A percentile compares a stretch with the other conserved stretches of the same genome.
Conservation (phyloP, 192 early-diverging fungal species). For the Podila minutissima region DNA sequence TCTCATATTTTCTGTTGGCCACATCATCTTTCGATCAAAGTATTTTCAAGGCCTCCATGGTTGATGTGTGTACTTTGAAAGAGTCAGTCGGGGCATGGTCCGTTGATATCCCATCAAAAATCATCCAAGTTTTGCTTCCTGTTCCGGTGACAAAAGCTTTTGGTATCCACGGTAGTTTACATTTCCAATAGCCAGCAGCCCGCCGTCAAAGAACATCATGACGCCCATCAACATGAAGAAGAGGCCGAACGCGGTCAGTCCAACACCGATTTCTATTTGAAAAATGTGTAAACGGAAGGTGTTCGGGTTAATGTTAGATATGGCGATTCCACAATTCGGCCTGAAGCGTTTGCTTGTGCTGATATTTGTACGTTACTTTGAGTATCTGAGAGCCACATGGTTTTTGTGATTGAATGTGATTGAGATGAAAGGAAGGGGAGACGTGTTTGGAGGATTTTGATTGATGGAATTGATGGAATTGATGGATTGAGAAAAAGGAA, state of each 20-base stretch:
- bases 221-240: constrained; percentile 94
- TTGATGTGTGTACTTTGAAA: too few species aligned
- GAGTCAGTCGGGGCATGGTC: too few species aligned
- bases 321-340: too few species aligned
- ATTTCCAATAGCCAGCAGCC: constrained; percentile 96
- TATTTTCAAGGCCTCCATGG: too few species aligned
- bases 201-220: constrained; percentile 93
- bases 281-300: too few species aligned
- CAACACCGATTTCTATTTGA: constrained; percentile 86
- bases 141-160: background rate
- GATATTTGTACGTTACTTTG: constrained; percentile 16
- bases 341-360: too few species aligned
- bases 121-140: background rate
- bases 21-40: too few species aligned
- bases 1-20: too few species aligned
- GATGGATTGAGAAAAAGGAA: background rate
- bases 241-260: constrained; percentile 91
- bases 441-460: background rate
- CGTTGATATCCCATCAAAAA: too few species aligned
- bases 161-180: constrained; percentile 54
- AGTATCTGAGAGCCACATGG: constrained; percentile 43
- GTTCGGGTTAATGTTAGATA: too few species aligned
- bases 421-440: background rate
- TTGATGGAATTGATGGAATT: background rate
- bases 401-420: background rate